Percentiles rank a stretch among this genome's conserved stretches.
Conservation (phyloP, 2,329 filamentous ascomycete species). For the Phaeosphaeria sp. region DNA sequence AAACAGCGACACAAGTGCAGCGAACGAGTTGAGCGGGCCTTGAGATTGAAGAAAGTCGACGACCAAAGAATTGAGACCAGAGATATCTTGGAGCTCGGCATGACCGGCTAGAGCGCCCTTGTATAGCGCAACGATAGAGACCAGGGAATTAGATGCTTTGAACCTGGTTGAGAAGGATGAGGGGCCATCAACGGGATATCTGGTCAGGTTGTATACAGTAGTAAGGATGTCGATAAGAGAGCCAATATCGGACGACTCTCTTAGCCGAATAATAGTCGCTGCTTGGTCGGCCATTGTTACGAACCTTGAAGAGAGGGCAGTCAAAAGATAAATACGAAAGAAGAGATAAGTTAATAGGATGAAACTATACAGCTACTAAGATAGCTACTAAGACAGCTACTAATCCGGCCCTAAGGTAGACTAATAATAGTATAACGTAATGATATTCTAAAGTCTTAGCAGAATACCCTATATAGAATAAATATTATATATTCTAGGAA, state of each 20-base stretch:
- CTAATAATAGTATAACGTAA: too few relatives aligned
- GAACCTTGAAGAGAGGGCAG: too few relatives aligned
- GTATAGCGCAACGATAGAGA: slow-evolving; percentile 2
- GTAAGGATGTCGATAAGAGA: slow-evolving; percentile 1
- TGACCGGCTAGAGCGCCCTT: neutral
- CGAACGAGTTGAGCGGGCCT: slow-evolving; percentile 1
- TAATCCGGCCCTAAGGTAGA: too few relatives aligned
- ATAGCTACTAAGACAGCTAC: too few relatives aligned
- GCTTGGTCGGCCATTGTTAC: neutral
- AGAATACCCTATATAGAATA: too few relatives aligned
- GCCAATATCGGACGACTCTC: slow-evolving; percentile 1
- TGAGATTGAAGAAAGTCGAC: neutral
- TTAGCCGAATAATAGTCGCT: neutral
- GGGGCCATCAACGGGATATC: slow-evolving; percentile 6
- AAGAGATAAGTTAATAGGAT: too few relatives aligned
- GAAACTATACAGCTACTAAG: too few relatives aligned
- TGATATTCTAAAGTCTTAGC: too few relatives aligned
- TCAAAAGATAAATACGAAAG: too few relatives aligned
- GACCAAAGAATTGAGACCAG: neutral
- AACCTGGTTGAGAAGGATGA: slow-evolving; percentile 4
- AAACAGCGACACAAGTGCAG: neutral
- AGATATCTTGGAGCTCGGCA: neutral
- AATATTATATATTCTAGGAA: too few relatives aligned
- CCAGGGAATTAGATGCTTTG: neutral
- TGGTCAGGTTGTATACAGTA: neutral